Conservation (phyloP, 2,329 filamentous ascomycete genomes). For the Teratosphaeria nubilosa region DNA sequence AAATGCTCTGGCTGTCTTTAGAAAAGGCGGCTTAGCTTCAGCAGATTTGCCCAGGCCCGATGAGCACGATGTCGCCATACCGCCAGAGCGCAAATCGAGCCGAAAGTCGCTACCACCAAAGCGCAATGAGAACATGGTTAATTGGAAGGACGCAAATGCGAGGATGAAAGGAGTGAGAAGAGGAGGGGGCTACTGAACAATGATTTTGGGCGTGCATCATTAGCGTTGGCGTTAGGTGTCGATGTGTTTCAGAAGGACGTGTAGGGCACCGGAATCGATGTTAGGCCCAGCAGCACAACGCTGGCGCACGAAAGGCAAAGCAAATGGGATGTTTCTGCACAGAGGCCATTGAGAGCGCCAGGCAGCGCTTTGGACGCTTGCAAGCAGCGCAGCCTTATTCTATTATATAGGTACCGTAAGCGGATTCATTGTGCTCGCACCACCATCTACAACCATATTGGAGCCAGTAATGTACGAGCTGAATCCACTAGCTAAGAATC, state of each 20-base stretch:
- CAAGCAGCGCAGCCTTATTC: background rate
- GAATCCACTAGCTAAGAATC: slow-evolving; percentile 54
- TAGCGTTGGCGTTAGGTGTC: background rate
- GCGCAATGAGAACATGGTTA: background rate
- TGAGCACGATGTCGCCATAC: background rate
- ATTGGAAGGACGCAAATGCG: slow-evolving; percentile 2
- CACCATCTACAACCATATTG: slow-evolving; percentile 54
- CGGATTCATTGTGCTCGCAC: slow-evolving; percentile 33
- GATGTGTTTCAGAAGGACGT: background rate
- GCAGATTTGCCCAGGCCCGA: background rate
- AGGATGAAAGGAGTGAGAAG: background rate
- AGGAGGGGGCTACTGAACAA: background rate
- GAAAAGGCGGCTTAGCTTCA: background rate
- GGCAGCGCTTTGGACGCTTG: background rate
- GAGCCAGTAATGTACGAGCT: slow-evolving; percentile 53
- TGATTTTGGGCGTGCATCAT: background rate
- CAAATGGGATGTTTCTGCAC: background rate
- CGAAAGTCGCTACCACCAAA: background rate
- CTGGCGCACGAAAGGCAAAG: no score
- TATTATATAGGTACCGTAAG: slow-evolving; percentile 20
- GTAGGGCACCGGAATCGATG: background rate
- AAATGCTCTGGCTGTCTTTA: background rate
- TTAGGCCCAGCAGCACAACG: background rate
- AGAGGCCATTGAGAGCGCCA: background rate
- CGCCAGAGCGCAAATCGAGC: background rate